Percentiles rank a stretch among this genome's conserved stretches.
These are phyloP conservation scores for Alternaria angustiovoidea DNA, from an alignment of 2,329 filamentous ascomycete species.

Conservation along the genomic window DNA sequence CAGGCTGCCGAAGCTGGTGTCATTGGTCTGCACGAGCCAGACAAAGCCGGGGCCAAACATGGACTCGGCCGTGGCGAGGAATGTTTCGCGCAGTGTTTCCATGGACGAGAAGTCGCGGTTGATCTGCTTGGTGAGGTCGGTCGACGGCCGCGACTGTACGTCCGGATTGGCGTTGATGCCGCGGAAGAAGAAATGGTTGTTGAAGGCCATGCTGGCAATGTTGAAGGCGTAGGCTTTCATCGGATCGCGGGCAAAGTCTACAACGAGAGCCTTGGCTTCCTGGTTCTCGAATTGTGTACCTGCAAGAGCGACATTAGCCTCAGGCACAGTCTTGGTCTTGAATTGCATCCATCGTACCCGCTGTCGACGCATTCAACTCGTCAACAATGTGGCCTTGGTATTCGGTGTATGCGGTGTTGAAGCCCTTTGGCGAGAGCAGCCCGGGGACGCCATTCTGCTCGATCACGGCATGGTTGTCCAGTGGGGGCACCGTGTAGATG, in stretches of 20 bases:
- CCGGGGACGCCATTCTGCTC: slow-evolving; percentile 68
- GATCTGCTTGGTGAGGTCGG: slow-evolving; percentile 68
- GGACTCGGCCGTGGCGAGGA: slow-evolving; percentile 79
- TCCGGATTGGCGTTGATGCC: slow-evolving; percentile 53
- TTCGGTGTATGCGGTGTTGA: slow-evolving; percentile 79
- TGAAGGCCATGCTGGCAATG: slow-evolving; percentile 94
- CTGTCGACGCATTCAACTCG: slow-evolving; percentile 77
- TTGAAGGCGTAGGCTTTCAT: slow-evolving; percentile 85
- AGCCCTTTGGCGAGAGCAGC: slow-evolving; percentile 74
- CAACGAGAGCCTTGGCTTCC: slow-evolving; percentile 71
- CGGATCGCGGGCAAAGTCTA: slow-evolving; percentile 81
- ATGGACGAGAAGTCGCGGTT: slow-evolving; percentile 79
- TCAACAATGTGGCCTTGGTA: slow-evolving; percentile 80
- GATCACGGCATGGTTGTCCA: slow-evolving; percentile 58
- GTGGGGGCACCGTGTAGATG: slow-evolving; percentile 58
- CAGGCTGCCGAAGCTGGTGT: slow-evolving; percentile 57
- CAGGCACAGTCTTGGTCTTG: background rate
- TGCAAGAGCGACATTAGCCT: slow-evolving; percentile 45
- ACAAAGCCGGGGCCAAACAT: slow-evolving; percentile 99
- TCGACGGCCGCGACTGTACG: slow-evolving; percentile 36
- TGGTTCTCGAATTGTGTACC: slow-evolving; percentile 70
- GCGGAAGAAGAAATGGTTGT: slow-evolving; percentile 86
- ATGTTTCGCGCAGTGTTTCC: slow-evolving; percentile 80
- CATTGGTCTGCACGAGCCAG: slow-evolving; percentile 76
- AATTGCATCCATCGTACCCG: slow-evolving; percentile 62